phyloP scores from a whole-genome alignment of 2,329 filamentous ascomycete species.

The Aspergillus sp. region DNA sequence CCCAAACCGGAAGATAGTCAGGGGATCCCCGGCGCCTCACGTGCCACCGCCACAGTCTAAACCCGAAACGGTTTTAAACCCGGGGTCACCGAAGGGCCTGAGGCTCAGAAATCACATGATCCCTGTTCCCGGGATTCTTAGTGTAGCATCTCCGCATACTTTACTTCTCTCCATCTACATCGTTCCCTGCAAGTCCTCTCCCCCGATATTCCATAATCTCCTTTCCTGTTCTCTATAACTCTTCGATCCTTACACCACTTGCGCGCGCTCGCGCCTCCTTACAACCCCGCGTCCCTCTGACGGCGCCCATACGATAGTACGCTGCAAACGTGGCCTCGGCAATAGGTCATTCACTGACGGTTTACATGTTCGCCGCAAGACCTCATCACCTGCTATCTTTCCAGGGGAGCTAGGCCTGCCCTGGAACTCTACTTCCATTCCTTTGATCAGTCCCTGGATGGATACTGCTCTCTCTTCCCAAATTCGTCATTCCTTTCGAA shows the following conservation, averaged over 20 bases:
- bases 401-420: not conserved
- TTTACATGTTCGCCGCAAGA: constrained; percentile 3
- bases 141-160: not conserved
- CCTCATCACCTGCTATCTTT: not conserved
- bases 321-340: constrained; percentile 3
- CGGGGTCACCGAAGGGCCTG: not conserved
- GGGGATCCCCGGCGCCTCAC: not conserved
- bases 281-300: not conserved
- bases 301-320: too few species aligned
- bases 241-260: not conserved
- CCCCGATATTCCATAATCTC: too few species aligned
- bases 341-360: not conserved
- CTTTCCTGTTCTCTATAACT: too few species aligned
- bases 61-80: not conserved
- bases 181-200: not conserved
- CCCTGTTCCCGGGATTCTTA: not conserved
- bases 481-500: not conserved
- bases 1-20: constrained; percentile 1
- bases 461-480: not conserved
- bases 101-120: not conserved
- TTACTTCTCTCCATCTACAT: not conserved
- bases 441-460: not conserved
- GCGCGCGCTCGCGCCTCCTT: not conserved
- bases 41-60: not conserved
- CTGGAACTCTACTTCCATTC: not conserved